Evolutionary conservation across 2,329 filamentous ascomycete genomes (phyloP), one percentile per base, ranked within the genome.

Genomic region (Xylariaceae sp.): DNA sequence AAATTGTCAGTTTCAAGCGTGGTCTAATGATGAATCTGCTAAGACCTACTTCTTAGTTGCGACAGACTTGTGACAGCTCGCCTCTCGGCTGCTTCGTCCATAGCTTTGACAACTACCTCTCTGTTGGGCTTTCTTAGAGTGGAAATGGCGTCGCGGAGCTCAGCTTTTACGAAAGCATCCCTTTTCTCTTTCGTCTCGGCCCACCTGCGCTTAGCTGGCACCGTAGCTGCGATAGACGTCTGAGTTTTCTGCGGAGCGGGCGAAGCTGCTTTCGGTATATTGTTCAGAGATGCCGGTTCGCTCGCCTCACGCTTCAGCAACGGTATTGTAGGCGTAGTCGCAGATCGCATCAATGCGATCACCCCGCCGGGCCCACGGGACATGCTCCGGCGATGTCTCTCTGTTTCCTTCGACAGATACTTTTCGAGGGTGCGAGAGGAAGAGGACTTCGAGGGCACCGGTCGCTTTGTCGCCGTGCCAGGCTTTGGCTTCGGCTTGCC

Each of bases 61-160:
- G 66, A 67, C 34, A 70, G 56, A 31, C 66, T 66, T 3, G 66
- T 66, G 12, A 66, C 67, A 4, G 68, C 65, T 38, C 80, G 74
- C 50, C 73, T 74, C 56, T 88, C 82, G 4, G 77, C 73, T 17
- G 77, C 81, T 48, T 86, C 83, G 3, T 74, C 77, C 40, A 85
- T 69, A 26, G 78, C 73, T 51, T 79, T 81, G 21, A 79, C 78
- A 9, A 81, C 83, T 28, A 84, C 69, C 15, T 77, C 73, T 31
- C 86, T 76, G 53, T 90, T 88, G 1, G 86, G 86, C 60, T 81
- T 87, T 57, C 84, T 81, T 29, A 90, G 60, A 8, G 80, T 74
- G 5, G 75, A 76, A 34, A 92, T 89, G 7, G 86, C 86, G 42
- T 86, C 76, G 49, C 78, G 76, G 23, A 90, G 62, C 53, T 88